Evolutionary conservation across 495 filamentous ascomycete genomes (phyloP).

Genomic region (Hyaloscypha variabilis): DNA sequence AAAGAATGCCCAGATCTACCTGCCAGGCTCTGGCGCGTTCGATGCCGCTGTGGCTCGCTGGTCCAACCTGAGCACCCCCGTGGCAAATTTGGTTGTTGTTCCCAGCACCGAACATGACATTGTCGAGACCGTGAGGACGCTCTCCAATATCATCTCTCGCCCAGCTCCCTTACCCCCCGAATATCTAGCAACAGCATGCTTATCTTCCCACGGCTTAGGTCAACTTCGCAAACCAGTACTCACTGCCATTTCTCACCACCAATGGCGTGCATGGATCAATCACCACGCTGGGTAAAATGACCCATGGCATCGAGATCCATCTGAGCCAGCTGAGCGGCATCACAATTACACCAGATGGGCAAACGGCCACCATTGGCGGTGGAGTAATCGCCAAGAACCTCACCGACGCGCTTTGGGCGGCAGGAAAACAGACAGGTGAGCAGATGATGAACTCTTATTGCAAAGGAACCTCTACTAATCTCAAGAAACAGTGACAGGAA

Average conservation of each 20-base stretch:
- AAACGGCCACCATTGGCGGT: constrained; percentile 53
- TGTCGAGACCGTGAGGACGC: constrained; percentile 45
- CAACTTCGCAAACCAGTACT: constrained; percentile 44
- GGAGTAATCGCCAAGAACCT: constrained; percentile 43
- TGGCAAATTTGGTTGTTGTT: constrained; percentile 48
- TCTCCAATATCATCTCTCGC: too few relatives aligned
- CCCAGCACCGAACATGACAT: constrained; percentile 55
- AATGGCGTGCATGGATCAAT: constrained; percentile 50
- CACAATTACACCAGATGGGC: constrained; percentile 41
- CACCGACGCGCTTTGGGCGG: constrained; percentile 38
- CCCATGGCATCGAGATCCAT: constrained; percentile 51
- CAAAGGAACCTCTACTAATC: constrained; percentile 12
- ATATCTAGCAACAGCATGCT: too few relatives aligned
- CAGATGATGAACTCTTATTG: constrained; percentile 6
- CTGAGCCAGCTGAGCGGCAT: constrained; percentile 45
- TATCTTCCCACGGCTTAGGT: constrained; percentile 36
- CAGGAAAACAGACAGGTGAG: constrained; percentile 41
- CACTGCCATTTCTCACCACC: constrained; percentile 53
- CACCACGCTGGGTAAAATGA: constrained; percentile 44
- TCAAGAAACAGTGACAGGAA: constrained; percentile 49
- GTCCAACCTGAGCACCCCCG: constrained; percentile 42
- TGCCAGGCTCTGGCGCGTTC: constrained; percentile 45
- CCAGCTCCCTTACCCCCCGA: too few relatives aligned
- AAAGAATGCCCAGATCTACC: constrained; percentile 43
- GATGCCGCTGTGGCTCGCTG: constrained; percentile 45